Conservation (phyloP, 345 rosid genomes). For the Eucalyptus regnans region DNA sequence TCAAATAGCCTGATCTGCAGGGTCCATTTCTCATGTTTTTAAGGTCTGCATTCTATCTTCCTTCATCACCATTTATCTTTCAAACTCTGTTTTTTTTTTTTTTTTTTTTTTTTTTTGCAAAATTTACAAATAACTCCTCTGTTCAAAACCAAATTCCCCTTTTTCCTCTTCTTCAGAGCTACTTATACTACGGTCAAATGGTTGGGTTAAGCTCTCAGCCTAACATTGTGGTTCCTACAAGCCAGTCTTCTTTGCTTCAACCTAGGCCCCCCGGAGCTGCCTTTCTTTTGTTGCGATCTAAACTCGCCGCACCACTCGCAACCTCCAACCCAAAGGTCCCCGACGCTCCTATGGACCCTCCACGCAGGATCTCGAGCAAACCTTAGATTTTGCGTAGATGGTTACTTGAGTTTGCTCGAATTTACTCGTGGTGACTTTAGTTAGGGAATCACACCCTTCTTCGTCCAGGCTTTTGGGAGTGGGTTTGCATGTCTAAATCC, state of each 20-base stretch:
- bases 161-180: background rate
- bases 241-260: background rate
- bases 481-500: background rate
- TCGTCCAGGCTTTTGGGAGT: background rate
- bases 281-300: background rate
- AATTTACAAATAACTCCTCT: background rate
- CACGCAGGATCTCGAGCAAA: background rate
- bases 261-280: background rate
- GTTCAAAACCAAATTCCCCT: background rate
- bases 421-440: background rate
- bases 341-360: background rate
- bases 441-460: background rate
- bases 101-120: background rate
- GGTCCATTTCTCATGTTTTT: background rate
- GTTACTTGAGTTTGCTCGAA: background rate
- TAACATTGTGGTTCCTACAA: background rate
- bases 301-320: background rate
- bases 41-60: background rate
- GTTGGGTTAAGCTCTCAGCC: background rate
- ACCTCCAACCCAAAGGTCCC: background rate
- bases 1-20: background rate
- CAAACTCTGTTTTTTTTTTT: background rate
- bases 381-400: background rate
- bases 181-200: background rate
- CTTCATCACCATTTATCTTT: background rate